Base-by-base conservation (phyloP, 768 basidiomycete genomes). In the Auricularia auricula-judae region DNA sequence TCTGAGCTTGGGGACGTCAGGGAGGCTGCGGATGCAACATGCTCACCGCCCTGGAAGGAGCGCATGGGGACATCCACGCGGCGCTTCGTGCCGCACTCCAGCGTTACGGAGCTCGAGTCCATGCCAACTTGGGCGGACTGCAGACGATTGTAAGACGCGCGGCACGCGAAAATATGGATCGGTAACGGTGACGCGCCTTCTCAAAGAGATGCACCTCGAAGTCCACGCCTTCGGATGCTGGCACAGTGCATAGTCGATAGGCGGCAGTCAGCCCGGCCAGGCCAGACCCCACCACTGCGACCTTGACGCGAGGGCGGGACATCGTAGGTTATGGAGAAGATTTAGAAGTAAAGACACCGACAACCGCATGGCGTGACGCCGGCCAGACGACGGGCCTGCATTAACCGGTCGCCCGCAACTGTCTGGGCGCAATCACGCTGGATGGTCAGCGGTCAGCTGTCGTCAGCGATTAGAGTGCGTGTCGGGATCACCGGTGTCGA, bases 41-140 rank as follows among this genome's bases (percentile, higher is more conserved):
- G 67, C 82, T 62, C 63, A 86, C 88, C 87, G 76, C 85, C 86
- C 79, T 91, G 88, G 70, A 91, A 91, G 1, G 85, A 85, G 47
- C 89, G 76, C 89, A 91, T 91, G 0, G 89, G 89, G 0, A 90
- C 88, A 70, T 91, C 89, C 3, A 91, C 78, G 63, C 84, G 76
- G 79, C 82, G 83, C 61, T 80, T 74, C 42, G 76, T 70, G 23
- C 72, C 72, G 10, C 73, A 65, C 3, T 72, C 77, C 3, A 75
- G 64, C 3, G 70, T 65, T 21, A 79, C 67, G 23, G 74, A 75
- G 4, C 65, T 66, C 75, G 74, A 81, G 72, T 89, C 88, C 84
- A 91, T 88, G 11, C 88, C 88, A 10, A 90, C 72, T 36, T 76
- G 69, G 0, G 78, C 67, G 3, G 83, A 76, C 88, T 89, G 68